Percentiles rank a stretch among this genome's conserved stretches.
Evolutionary conservation across 768 basidiomycete genomes (phyloP).

Genomic region (Pisolithus marmoratus): DNA sequence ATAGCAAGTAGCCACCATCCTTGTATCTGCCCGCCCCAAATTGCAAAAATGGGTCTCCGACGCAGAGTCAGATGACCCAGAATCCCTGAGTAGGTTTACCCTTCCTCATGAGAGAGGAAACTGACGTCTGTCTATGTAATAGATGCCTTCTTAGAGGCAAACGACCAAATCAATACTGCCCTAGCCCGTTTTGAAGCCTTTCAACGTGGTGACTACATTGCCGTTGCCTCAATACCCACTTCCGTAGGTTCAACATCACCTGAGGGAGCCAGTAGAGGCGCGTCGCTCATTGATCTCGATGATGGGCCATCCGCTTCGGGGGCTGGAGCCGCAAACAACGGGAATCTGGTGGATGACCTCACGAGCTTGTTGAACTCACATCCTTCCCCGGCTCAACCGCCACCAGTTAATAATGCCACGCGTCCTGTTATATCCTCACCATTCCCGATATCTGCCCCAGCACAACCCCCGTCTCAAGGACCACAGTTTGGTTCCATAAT

Average conservation of each 20-base stretch:
- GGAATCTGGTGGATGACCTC: constrained; percentile 48
- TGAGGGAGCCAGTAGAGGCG: constrained; percentile 19
- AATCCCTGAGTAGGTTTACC: constrained; percentile 67
- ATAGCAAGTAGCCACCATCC: constrained; percentile 85
- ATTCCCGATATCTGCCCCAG: constrained; percentile 4
- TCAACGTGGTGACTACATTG: constrained; percentile 84
- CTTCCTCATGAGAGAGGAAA: neutral
- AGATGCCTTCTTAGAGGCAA: constrained; percentile 94
- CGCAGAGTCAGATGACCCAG: constrained; percentile 82
- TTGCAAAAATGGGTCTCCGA: constrained; percentile 98
- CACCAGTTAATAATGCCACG: constrained; percentile 22
- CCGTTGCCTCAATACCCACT: constrained; percentile 62
- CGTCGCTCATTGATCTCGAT: constrained; percentile 77
- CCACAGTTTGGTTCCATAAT: constrained; percentile 34
- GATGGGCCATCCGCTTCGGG: constrained; percentile 32
- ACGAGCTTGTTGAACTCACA: constrained; percentile 48
- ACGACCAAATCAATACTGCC: constrained; percentile 96
- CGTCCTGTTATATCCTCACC: constrained; percentile 20
- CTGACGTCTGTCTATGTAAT: neutral
- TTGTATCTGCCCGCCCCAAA: constrained; percentile 81
- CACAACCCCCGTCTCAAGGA: constrained; percentile 12
- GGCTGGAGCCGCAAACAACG: constrained; percentile 10
- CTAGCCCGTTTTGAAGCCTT: constrained; percentile 87
- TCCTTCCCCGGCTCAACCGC: constrained; percentile 5
- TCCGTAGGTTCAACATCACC: constrained; percentile 40